Conservation (phyloP, 129 eudicot genomes). For the Deinandra increscens region DNA sequence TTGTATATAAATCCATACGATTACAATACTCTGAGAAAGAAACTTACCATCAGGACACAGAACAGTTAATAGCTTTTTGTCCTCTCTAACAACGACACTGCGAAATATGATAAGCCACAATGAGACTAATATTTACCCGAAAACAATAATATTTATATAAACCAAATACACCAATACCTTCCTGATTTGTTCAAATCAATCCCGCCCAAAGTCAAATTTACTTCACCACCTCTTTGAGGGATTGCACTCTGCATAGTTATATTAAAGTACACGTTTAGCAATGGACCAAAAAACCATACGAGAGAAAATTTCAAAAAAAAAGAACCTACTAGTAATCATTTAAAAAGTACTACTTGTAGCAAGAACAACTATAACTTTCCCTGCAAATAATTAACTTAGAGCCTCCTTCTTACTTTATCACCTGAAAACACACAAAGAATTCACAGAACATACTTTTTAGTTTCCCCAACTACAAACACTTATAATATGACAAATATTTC, state of each 20-base stretch:
- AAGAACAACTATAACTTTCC: too few species aligned
- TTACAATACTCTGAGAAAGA: background rate
- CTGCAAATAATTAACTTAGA: too few species aligned
- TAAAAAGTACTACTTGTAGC: too few species aligned
- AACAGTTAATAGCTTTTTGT: conserved; percentile 84
- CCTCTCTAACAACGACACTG: conserved; percentile 98
- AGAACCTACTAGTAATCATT: too few species aligned
- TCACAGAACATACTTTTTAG: too few species aligned
- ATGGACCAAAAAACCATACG: background rate
- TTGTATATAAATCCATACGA: background rate
- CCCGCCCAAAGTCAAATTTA: conserved; percentile 91
- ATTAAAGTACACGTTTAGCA: conserved; percentile 27
- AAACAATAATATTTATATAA: conserved; percentile 10
- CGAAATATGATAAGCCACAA: conserved; percentile 28
- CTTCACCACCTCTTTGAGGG: conserved; percentile 93
- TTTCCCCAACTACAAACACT: too few species aligned
- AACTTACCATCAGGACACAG: conserved; percentile 90
- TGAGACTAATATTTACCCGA: conserved; percentile 7
- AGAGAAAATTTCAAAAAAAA: background rate
- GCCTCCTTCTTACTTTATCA: too few species aligned
- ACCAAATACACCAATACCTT: conserved; percentile 48
- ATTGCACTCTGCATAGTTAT: conserved; percentile 64
- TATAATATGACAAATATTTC: too few species aligned
- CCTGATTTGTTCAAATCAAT: conserved; percentile 97
- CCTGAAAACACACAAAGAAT: too few species aligned